Percentiles rank a stretch among this genome's conserved stretches.
Evolutionary conservation across 202 grass and related monocot genomes (phyloP).

Genomic region (Schoenoplectus tabernaemontani): DNA sequence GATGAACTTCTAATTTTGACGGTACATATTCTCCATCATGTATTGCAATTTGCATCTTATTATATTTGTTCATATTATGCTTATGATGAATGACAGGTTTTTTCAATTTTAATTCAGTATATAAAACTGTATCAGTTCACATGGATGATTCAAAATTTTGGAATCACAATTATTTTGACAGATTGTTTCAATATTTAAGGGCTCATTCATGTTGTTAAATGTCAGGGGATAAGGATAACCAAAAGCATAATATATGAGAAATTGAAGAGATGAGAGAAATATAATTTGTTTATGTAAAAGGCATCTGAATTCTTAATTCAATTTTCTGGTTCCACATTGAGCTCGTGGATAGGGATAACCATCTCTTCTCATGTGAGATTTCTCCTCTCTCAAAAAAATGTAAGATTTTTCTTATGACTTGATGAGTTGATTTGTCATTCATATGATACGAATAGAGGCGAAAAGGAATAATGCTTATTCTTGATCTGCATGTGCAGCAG

Average conservation of each 20-base stretch:
- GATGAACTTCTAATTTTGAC: conserved; percentile 46
- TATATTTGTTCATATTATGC: background rate
- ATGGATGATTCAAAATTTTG: background rate
- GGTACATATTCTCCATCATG: background rate
- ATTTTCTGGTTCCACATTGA: no score
- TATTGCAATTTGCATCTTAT: background rate
- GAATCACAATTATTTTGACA: background rate
- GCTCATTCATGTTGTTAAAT: background rate
- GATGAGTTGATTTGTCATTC: no score
- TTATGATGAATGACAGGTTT: background rate
- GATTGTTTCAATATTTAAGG: no score
- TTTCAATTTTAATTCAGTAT: background rate
- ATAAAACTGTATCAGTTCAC: background rate
- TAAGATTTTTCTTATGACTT: no score
- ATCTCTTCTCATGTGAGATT: background rate
- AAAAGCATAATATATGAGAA: background rate
- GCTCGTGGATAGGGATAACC: background rate
- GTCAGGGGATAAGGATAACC: background rate
- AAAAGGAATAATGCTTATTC: no score
- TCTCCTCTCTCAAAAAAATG: no score
- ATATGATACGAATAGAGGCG: no score
- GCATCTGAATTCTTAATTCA: background rate
- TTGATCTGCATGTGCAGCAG: background rate
- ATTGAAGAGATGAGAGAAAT: background rate
- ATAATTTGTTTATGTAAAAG: background rate